phyloP scores from a whole-genome alignment of 441 rosid species.

The Isatis lusitanica region DNA sequence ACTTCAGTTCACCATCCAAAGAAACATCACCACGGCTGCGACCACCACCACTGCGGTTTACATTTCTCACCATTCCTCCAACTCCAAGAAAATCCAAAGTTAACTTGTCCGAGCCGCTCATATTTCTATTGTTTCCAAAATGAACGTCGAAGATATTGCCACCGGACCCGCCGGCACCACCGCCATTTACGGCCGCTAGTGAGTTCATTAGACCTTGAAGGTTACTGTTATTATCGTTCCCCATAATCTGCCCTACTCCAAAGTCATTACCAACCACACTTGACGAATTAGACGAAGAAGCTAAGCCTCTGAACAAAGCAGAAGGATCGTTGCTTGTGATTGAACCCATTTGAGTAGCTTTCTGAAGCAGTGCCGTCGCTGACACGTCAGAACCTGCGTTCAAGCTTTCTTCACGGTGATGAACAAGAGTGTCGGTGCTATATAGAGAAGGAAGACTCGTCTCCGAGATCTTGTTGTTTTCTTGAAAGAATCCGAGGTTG shows the following conservation, averaged over 20 bases:
- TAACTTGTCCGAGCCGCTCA: slow-evolving; percentile 35
- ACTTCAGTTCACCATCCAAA: slow-evolving; percentile 33
- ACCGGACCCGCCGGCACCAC: slow-evolving; percentile 21
- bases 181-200: slow-evolving; percentile 26
- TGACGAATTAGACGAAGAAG: slow-evolving; percentile 31
- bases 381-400: slow-evolving; percentile 43
- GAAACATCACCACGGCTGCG: slow-evolving; percentile 16
- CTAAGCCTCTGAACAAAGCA: slow-evolving; percentile 29
- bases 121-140: slow-evolving; percentile 30
- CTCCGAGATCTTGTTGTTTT: slow-evolving; percentile 27
- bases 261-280: slow-evolving; percentile 22
- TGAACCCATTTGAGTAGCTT: slow-evolving; percentile 86
- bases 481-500: slow-evolving; percentile 37
- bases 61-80: slow-evolving; percentile 37
- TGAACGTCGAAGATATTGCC: slow-evolving; percentile 34
- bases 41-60: slow-evolving; percentile 21
- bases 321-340: slow-evolving; percentile 39
- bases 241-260: slow-evolving; percentile 27
- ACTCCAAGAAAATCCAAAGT: slow-evolving; percentile 45
- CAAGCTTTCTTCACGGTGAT: slow-evolving; percentile 28
- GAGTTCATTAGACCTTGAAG: slow-evolving; percentile 41
- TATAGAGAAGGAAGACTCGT: slow-evolving; percentile 35
- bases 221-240: slow-evolving; percentile 28
- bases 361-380: slow-evolving; percentile 87
- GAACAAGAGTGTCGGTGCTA: slow-evolving; percentile 25